A percentile compares a stretch with the other conserved stretches of the same genome.
Conservation (phyloP, 2,329 filamentous ascomycete species). For the Nothophaeocryptopus gaeumannii region DNA sequence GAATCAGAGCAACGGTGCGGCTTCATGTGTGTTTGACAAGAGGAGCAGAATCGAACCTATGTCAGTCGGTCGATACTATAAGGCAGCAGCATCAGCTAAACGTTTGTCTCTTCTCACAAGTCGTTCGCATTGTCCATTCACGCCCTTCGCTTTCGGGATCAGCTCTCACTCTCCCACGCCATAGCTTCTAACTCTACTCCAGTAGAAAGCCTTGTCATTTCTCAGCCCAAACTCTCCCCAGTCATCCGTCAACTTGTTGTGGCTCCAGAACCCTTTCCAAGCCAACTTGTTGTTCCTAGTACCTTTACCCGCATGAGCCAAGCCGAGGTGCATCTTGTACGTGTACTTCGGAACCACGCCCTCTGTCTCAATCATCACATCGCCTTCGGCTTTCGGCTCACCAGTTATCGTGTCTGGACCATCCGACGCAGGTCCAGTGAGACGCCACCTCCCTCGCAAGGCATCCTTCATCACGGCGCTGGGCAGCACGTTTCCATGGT, state of each 20-base stretch:
- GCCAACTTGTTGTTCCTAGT: constrained; percentile 79
- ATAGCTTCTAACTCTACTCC: constrained; percentile 60
- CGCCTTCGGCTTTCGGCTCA: constrained; percentile 55
- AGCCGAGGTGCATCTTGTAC: constrained; percentile 74
- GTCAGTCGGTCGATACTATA: too few species aligned
- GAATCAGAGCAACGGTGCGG: too few species aligned
- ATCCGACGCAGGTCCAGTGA: constrained; percentile 50
- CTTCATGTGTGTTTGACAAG: too few species aligned
- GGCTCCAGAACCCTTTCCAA: constrained; percentile 90
- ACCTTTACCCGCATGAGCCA: constrained; percentile 60
- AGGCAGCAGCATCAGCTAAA: too few species aligned
- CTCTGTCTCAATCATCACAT: constrained; percentile 81
- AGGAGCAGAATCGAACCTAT: too few species aligned
- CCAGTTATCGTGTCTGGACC: constrained; percentile 18
- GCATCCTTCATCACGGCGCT: constrained; percentile 66
- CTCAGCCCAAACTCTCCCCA: constrained; percentile 75
- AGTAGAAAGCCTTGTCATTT: constrained; percentile 61
- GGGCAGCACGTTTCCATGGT: constrained; percentile 41
- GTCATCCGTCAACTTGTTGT: constrained; percentile 85
- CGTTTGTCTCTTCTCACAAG: too few species aligned
- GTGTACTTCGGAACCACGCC: constrained; percentile 75
- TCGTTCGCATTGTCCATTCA: too few species aligned
- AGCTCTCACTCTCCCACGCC: constrained; percentile 14
- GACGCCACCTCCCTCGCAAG: constrained; percentile 62
- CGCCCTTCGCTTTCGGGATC: too few species aligned